Evolutionary conservation across 495 filamentous ascomycete genomes (phyloP).

Genomic region (Penicillium bovifimosum): DNA sequence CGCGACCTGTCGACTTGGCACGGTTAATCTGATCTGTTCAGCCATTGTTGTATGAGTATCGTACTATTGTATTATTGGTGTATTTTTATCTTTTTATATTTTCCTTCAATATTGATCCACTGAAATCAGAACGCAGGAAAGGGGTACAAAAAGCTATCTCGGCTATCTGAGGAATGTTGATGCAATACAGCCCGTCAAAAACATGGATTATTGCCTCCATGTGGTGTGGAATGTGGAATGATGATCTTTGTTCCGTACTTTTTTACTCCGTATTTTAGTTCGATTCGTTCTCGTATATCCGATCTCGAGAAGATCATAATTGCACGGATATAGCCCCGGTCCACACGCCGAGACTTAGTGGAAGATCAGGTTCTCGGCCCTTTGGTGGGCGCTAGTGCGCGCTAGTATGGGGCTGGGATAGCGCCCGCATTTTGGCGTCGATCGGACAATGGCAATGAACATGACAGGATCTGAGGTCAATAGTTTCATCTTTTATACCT

Average conservation of each 20-base stretch:
- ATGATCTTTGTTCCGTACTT: neutral
- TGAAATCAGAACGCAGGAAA: neutral
- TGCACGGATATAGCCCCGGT: neutral
- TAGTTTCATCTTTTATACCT: too few relatives aligned
- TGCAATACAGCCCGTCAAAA: neutral
- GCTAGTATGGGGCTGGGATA: neutral
- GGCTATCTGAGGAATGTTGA: too few relatives aligned
- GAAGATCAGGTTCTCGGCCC: neutral
- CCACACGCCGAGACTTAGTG: neutral
- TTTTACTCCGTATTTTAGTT: neutral
- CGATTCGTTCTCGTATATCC: neutral
- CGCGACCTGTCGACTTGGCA: constrained; percentile 6
- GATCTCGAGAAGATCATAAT: neutral
- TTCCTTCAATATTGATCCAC: too few relatives aligned
- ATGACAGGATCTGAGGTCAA: neutral
- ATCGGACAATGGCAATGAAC: neutral
- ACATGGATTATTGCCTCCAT: neutral
- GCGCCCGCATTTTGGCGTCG: neutral
- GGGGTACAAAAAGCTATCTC: neutral
- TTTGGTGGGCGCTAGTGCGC: too few relatives aligned
- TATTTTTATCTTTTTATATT: too few relatives aligned
- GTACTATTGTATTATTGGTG: too few relatives aligned
- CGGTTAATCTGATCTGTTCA: neutral
- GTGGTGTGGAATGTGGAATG: too few relatives aligned
- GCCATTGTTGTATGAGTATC: too few relatives aligned